phyloP scores from a whole-genome alignment of 2,329 filamentous ascomycete species.

The Corynespora cassiicola region DNA sequence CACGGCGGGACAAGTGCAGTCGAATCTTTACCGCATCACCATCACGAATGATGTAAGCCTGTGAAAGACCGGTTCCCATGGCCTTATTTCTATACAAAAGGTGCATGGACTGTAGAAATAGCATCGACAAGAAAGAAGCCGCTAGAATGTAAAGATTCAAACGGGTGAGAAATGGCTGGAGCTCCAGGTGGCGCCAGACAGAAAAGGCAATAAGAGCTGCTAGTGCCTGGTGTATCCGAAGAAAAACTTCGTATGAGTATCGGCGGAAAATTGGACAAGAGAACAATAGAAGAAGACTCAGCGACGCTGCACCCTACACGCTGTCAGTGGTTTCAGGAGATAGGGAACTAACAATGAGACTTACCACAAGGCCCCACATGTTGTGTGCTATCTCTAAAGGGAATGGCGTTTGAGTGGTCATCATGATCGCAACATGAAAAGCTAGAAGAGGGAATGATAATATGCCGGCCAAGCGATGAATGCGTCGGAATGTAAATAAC shows the following conservation, averaged over 20 bases:
- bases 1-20: background rate
- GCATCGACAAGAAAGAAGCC: background rate
- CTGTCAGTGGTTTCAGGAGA: too few species aligned
- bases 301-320: conserved; percentile 1
- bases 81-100: conserved; percentile 1
- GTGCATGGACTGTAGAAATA: background rate
- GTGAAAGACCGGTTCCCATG: background rate
- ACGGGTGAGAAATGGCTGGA: too few species aligned
- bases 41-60: conserved; percentile 1
- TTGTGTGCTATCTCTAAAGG: conserved; percentile 2
- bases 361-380: conserved; percentile 5
- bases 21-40: conserved; percentile 2
- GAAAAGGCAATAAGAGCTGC: background rate
- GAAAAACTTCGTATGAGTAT: conserved; percentile 1
- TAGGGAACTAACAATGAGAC: background rate
- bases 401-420: conserved; percentile 6
- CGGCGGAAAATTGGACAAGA: conserved; percentile 2
- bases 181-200: conserved; percentile 1
- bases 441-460: conserved; percentile 4
- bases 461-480: conserved; percentile 2
- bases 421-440: conserved; percentile 5
- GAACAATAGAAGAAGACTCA: conserved; percentile 1
- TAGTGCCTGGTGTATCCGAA: conserved; percentile 2
- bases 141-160: conserved; percentile 1
- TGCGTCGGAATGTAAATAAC: conserved; percentile 2